Evolutionary conservation across 2,329 filamentous ascomycete species (phyloP), one percentile per base, ranked within the genome.

Genomic region (Incumbomyces delicatus): DNA sequence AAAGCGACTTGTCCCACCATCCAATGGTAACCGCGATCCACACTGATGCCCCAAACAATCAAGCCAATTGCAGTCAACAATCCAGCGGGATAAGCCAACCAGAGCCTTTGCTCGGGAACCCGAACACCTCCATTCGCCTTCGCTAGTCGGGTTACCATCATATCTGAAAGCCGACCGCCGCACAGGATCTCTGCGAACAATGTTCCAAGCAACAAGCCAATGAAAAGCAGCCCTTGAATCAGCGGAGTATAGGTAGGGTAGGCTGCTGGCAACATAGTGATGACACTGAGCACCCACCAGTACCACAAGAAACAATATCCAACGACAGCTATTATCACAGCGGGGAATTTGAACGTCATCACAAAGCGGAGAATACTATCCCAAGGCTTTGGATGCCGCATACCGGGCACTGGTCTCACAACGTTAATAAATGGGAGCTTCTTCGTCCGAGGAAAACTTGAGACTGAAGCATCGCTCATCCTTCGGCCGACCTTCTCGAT

Each of bases 1-100:
- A 79, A 72, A 0, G 72, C 73, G 2, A 77, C 60, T 50, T 79
- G 74, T 1, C 74, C 76, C 0, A 76, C 69, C 31, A 76, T 73
- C 73, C 74, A 78, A 58, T 78, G 75, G 54, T 73, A 76, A 0
- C 57, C 57, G 34, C 63, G 65, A 48, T 77, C 74, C 12, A 78
- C 62, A 43, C 71, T 75, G 35, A 78, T 57, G 0, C 75, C 75
- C 75, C 75, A 79, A 40, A 78, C 38, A 29, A 76, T 63, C 30
- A 75, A 58, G 0, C 76, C 75, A 6, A 75, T 57, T 14, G 68
- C 66, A 1, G 67, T 74, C 10, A 76, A 48, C 3, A 72, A 7
- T 2, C 69, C 65, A 11, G 73, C 75, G 6, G 75, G 75, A 58
- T 77, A 78, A 2, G 66, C 68, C 11, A 78, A 58, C 73, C 74